Base-by-base conservation (phyloP, 257 asterid species). In the Solanum boliviense region DNA sequence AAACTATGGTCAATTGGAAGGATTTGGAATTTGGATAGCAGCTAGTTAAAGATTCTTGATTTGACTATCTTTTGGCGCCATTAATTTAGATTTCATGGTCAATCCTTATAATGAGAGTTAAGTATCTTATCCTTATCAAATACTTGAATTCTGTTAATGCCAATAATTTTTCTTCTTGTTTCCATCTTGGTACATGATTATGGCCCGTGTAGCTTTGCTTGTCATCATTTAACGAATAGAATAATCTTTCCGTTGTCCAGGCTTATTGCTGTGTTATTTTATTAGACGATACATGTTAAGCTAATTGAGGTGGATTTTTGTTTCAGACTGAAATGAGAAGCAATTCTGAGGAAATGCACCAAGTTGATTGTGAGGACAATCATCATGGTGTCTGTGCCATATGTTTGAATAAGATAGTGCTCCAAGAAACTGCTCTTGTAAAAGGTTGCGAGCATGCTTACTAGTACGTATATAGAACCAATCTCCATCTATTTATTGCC, bases 391-490 rank as follows among this genome's bases (percentile, higher is more conserved):
- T 87, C 75, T 97, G 99, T 90, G 96, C 98, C 16, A 92, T 97
- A 87, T 97, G 99, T 89, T 90, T 95, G 92, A 90, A 93, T 89
- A 92, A 91, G 92, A 95, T 97, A 82, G 86, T 73, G 86, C 98
- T 95, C 72, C 94, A 95, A 88, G 98, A 97, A 89, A 95, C 98
- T 68, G 99, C 98, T 56, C 95, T 97, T 87, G 95, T 97, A 87
- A 97, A 97, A 95, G 98, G 99, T 90, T 97, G 99, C 98, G 98
- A 97, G 96, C 99, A 97, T 87, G 97, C 98, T 88, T 95, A 95
- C 96, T 97, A 98, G 99, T 97, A 93, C 90, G 98, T 95, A 86
- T 10, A 85, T 39, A 44, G 29, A 85, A 68, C 36, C 46, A 27
- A 32, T 87, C 68, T 81, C 65, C 35, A 91, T 87, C 87, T 75